Percentiles rank a stretch among this genome's conserved stretches.
Conservation (phyloP, 495 filamentous ascomycete genomes). For the Aspergillus nidulans region DNA sequence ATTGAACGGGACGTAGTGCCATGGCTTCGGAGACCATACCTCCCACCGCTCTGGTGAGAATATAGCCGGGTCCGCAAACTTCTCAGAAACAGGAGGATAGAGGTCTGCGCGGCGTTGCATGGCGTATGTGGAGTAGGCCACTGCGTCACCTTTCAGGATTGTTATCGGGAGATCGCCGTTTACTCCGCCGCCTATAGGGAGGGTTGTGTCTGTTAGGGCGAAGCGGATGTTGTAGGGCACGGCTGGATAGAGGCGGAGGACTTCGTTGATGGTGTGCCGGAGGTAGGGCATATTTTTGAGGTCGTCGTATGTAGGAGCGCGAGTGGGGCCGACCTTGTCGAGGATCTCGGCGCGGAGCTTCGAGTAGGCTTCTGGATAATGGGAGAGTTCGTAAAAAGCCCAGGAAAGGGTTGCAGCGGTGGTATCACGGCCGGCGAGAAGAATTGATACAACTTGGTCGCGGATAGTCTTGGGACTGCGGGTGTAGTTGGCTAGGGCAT, state of each 20-base stretch:
- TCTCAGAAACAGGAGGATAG: slow-evolving; percentile 3
- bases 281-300: slow-evolving; percentile 8
- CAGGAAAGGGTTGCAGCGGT: slow-evolving; percentile 6
- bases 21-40: background rate
- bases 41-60: slow-evolving; percentile 9
- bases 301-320: slow-evolving; percentile 3
- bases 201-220: background rate
- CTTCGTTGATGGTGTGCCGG: slow-evolving; percentile 7
- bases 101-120: slow-evolving; percentile 8
- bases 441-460: slow-evolving; percentile 1
- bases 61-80: slow-evolving; percentile 1
- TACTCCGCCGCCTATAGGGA: slow-evolving; percentile 2
- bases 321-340: background rate
- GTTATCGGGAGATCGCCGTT: slow-evolving; percentile 9
- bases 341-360: slow-evolving; percentile 1
- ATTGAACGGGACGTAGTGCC: slow-evolving; percentile 8
- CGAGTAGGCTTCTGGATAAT: background rate
- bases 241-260: slow-evolving; percentile 3
- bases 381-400: slow-evolving; percentile 5
- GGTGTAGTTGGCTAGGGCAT: slow-evolving; percentile 6
- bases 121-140: slow-evolving; percentile 5
- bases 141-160: slow-evolving; percentile 5
- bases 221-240: slow-evolving; percentile 8
- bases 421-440: slow-evolving; percentile 7
- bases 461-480: slow-evolving; percentile 2